Evolutionary conservation across 169 alveolate species (phyloP).

Genomic region (Plasmodium ovale): DNA sequence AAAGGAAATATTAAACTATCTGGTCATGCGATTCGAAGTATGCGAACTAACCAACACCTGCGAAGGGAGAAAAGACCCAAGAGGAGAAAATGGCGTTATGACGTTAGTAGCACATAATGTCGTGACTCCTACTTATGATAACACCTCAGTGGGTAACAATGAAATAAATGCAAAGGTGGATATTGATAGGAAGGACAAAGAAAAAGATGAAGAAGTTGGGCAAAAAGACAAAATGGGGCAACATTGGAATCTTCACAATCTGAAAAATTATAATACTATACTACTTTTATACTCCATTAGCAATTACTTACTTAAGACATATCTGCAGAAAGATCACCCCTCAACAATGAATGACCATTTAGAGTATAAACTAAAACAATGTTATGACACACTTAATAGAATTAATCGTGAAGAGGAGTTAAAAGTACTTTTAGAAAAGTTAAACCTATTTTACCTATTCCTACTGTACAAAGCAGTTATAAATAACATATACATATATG

Average conservation of each 20-base stretch:
- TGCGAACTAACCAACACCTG: not conserved
- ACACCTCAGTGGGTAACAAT: not conserved
- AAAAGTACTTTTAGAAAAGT: not conserved
- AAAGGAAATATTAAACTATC: slow-evolving; percentile 5
- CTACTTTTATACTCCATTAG: slow-evolving; percentile 44
- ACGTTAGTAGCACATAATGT: not conserved
- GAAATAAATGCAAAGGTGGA: not conserved
- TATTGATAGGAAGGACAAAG: not conserved
- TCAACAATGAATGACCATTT: not conserved
- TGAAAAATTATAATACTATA: slow-evolving; percentile 41
- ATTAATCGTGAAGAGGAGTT: not conserved
- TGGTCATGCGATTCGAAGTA: not conserved
- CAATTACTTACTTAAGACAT: slow-evolving; percentile 14
- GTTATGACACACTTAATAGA: not conserved
- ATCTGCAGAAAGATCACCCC: not conserved
- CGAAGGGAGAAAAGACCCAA: not conserved
- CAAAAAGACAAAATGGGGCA: not conserved
- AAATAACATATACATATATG: slow-evolving; percentile 40
- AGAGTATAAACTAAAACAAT: slow-evolving; percentile 1
- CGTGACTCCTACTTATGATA: not conserved
- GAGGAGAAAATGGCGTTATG: not conserved
- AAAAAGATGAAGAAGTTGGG: not conserved
- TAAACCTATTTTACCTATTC: slow-evolving; percentile 32
- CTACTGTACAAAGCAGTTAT: slow-evolving; percentile 42
- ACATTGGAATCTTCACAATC: not conserved